These are phyloP conservation scores for Fusarium sp. DNA, from an alignment of 2,329 filamentous ascomycete species.

Conservation along the genomic window DNA sequence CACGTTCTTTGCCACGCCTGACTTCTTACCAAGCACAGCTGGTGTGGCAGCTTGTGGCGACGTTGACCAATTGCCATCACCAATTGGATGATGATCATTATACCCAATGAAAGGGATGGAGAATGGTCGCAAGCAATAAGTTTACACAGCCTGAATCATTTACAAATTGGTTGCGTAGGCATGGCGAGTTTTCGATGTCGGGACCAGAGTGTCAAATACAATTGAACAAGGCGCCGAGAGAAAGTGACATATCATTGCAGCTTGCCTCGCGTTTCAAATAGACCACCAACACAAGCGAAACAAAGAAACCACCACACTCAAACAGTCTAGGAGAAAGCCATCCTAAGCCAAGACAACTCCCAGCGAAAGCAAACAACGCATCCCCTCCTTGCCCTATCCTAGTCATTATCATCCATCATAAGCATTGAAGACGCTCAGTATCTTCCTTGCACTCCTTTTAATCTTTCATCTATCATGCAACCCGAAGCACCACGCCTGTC, in stretches of 20 bases:
- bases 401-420: background rate
- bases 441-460: background rate
- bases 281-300: background rate
- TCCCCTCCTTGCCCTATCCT: background rate
- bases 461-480: background rate
- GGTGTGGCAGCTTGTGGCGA: background rate
- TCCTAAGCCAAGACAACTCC: background rate
- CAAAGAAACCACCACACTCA: background rate
- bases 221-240: background rate
- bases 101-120: background rate
- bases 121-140: background rate
- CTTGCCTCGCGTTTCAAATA: conserved; percentile 10
- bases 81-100: background rate
- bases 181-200: background rate
- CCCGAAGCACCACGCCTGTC: conserved; percentile 1
- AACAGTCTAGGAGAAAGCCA: conserved; percentile 4
- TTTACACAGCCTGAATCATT: conserved; percentile 1
- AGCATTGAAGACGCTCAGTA: background rate
- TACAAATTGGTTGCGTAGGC: background rate
- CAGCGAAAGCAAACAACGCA: background rate
- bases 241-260: background rate
- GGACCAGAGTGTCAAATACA: background rate
- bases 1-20: background rate
- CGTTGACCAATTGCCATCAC: background rate
- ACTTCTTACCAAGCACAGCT: background rate